Percentiles rank a stretch among this genome's conserved stretches.
phyloP scores from a whole-genome alignment of 257 asterid species.

The Solanum bulbocastanum region DNA sequence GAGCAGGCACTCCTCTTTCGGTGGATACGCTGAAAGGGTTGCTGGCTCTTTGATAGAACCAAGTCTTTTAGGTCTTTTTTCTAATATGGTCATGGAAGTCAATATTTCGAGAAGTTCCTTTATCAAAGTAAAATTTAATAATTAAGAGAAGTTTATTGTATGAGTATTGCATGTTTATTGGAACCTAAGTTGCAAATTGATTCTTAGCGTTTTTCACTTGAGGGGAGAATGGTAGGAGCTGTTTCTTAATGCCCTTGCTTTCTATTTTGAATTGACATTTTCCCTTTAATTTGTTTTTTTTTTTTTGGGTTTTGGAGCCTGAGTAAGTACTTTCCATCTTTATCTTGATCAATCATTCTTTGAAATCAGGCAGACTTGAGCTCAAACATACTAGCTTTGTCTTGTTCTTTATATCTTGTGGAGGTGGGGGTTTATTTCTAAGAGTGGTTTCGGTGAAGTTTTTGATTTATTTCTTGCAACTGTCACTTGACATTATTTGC shows the following conservation, averaged over 20 bases:
- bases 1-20: not conserved
- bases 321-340: not conserved
- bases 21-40: not conserved
- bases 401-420: not conserved
- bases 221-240: not conserved
- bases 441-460: not conserved
- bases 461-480: not conserved
- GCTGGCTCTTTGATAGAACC: not conserved
- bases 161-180: not conserved
- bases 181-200: not conserved
- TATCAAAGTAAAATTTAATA: not conserved
- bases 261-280: not conserved
- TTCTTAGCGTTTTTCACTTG: not conserved
- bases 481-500: not conserved
- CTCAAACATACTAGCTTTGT: not conserved
- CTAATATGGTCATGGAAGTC: not conserved
- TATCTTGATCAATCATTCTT: not conserved
- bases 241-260: not conserved
- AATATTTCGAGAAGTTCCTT: not conserved
- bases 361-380: not conserved
- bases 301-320: not conserved
- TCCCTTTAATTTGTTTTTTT: not conserved
- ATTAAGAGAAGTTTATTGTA: not conserved
- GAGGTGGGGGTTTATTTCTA: not conserved
- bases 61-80: not conserved